Conservation (phyloP, 768 basidiomycete species). For the Pleurotus tuoliensis region DNA sequence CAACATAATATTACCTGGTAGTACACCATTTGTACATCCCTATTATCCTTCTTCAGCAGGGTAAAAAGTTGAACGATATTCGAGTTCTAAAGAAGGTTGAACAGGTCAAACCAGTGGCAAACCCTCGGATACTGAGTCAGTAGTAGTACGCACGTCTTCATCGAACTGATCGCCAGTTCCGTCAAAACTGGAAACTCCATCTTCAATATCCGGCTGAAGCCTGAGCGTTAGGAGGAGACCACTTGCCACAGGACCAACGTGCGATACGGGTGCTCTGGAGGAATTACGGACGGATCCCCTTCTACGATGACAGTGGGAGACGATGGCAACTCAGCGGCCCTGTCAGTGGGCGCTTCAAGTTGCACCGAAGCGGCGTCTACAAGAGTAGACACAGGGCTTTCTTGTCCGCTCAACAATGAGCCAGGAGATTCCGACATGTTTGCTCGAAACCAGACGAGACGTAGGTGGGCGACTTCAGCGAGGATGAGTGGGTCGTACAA, state of each 20-base stretch:
- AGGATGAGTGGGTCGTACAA: too few relatives aligned
- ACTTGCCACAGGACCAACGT: conserved; percentile 14
- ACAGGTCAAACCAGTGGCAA: too few relatives aligned
- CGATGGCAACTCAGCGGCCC: not conserved
- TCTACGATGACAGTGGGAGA: not conserved
- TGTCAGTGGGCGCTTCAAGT: too few relatives aligned
- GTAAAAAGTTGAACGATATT: conserved; percentile 50
- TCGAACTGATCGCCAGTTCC: conserved; percentile 49
- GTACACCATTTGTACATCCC: conserved; percentile 48
- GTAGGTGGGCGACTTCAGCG: too few relatives aligned
- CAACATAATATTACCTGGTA: conserved; percentile 37
- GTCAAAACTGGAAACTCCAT: conserved; percentile 59
- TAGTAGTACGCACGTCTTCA: conserved; percentile 25
- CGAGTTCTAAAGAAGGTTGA: conserved; percentile 24
- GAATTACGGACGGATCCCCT: conserved; percentile 9
- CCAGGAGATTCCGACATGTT: too few relatives aligned
- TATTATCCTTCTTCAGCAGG: conserved; percentile 49
- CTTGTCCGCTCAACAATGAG: too few relatives aligned
- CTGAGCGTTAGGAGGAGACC: conserved; percentile 25
- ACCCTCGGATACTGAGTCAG: conserved; percentile 2
- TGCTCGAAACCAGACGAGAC: too few relatives aligned
- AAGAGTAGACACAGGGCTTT: too few relatives aligned
- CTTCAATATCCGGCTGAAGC: not conserved
- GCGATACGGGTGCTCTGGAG: conserved; percentile 14
- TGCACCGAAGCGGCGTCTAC: too few relatives aligned